Percentiles rank a stretch among this genome's conserved stretches.
These are phyloP conservation scores for Melaleuca quinquenervia DNA, from an alignment of 345 rosid genomes.

Conservation along the genomic window DNA sequence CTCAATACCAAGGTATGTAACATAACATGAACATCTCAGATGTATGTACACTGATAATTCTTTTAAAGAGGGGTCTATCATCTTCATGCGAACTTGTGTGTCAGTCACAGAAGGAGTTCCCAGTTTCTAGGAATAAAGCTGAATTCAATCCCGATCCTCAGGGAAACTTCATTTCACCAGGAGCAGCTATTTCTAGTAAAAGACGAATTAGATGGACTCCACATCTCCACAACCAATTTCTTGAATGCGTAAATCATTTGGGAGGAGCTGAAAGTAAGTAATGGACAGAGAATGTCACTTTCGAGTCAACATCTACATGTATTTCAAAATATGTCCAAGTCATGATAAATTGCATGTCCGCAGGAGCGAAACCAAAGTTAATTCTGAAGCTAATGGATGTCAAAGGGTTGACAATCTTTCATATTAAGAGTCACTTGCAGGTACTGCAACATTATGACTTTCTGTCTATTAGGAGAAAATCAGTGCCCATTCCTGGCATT, in stretches of 20 bases:
- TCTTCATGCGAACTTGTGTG: not conserved
- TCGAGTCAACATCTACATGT: not conserved
- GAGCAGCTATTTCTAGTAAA: not conserved
- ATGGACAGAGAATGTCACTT: not conserved
- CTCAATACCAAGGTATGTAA: not conserved
- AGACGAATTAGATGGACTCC: conserved; percentile 20
- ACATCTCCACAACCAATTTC: conserved; percentile 23
- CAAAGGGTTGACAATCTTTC: conserved; percentile 16
- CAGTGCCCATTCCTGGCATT: not conserved
- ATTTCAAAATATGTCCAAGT: not conserved
- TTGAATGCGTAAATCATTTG: conserved; percentile 13
- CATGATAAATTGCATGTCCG: not conserved
- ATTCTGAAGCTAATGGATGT: conserved; percentile 15
- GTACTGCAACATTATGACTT: not conserved
- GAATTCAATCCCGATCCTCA: not conserved
- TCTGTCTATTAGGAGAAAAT: not conserved
- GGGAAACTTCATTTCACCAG: not conserved
- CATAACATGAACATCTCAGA: not conserved
- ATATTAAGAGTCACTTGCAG: conserved; percentile 27
- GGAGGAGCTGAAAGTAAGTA: conserved; percentile 20
- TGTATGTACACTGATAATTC: not conserved
- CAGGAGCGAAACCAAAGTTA: conserved; percentile 25
- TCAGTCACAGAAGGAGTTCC: not conserved
- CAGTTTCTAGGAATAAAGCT: not conserved
- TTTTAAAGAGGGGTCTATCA: not conserved